Evolutionary conservation across 257 asterid genomes (phyloP).

Genomic region (Nicotiana undulata): DNA sequence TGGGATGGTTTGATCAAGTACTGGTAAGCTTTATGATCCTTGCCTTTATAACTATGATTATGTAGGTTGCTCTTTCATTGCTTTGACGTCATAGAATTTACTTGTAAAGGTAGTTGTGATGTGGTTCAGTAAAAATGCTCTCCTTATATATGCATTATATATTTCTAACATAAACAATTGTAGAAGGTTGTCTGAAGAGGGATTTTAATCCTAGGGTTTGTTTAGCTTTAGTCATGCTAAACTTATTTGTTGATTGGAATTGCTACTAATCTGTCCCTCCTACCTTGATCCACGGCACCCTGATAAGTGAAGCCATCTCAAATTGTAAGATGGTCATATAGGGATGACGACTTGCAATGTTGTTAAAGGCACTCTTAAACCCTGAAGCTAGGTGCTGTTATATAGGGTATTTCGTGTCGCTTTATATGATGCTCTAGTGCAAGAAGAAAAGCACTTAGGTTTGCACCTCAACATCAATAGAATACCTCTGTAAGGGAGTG

Average conservation of each 20-base stretch:
- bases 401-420: not conserved
- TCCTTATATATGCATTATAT: not conserved
- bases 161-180: not conserved
- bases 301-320: not conserved
- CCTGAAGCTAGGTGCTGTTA: not conserved
- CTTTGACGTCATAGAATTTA: not conserved
- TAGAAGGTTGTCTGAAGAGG: not conserved
- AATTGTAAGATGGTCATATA: not conserved
- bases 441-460: not conserved
- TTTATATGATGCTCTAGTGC: not conserved
- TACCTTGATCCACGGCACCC: not conserved
- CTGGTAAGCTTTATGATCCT: slow-evolving; percentile 52
- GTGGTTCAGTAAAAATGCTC: not conserved
- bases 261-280: not conserved
- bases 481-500: not conserved
- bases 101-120: not conserved
- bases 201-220: not conserved
- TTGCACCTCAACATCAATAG: not conserved
- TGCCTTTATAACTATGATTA: slow-evolving; percentile 6
- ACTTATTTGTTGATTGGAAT: not conserved
- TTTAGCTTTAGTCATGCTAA: not conserved
- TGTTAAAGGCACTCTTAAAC: not conserved
- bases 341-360: not conserved
- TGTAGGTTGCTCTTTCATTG: not conserved
- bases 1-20: slow-evolving; percentile 99